These are phyloP conservation scores for Lecanosticta acicola DNA, from an alignment of 2,329 filamentous ascomycete genomes.

Conservation along the genomic window DNA sequence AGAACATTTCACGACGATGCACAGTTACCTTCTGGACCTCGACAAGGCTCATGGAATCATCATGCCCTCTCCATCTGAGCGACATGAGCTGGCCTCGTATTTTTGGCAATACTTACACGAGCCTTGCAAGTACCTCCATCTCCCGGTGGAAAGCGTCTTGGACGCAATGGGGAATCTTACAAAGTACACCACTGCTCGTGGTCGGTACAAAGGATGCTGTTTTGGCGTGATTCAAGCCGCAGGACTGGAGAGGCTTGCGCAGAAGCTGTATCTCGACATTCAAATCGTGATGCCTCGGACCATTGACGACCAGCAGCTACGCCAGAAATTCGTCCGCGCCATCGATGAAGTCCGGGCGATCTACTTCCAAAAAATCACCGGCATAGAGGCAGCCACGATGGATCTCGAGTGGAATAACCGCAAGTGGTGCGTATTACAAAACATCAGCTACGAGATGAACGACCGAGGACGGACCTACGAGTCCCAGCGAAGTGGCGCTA, in stretches of 20 bases:
- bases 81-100: not conserved
- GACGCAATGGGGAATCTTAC: not conserved
- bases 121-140: not conserved
- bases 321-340: not conserved
- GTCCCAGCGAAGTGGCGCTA: not conserved
- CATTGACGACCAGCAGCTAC: not conserved
- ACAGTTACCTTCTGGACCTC: not conserved
- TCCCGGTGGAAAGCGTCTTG: not conserved
- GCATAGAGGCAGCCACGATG: not conserved
- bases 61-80: not conserved
- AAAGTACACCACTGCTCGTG: not conserved
- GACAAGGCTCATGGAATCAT: not conserved
- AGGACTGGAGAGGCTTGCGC: not conserved
- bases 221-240: not conserved
- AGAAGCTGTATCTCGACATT: not conserved
- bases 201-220: conserved; percentile 2
- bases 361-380: not conserved
- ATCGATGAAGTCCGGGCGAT: not conserved
- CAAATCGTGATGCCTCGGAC: not conserved
- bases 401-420: not conserved
- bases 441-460: not conserved
- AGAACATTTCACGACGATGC: conserved; percentile 1
- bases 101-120: conserved; percentile 6
- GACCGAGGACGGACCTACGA: not conserved
- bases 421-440: not conserved